Evolutionary conservation across 192 early-diverging fungal genomes (phyloP), one percentile per base, ranked within the genome.

Genomic region (Podila epigama): DNA sequence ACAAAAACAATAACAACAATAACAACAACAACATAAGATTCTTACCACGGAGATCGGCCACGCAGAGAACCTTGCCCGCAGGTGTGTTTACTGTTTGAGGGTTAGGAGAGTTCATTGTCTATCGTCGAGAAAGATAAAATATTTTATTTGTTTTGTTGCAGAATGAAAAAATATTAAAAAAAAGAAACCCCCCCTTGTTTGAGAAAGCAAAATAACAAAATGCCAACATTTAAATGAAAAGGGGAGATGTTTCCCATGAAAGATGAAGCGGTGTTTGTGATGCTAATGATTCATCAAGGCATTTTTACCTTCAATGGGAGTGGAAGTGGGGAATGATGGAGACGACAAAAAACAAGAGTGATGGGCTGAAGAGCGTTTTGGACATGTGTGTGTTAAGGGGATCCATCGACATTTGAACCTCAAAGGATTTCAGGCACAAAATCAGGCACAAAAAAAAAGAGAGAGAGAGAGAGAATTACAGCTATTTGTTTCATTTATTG

Each of bases 21-120:
- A 39, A 2, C 3, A 34, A 9, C 13, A 41, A 7, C 16, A 18
- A 35, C 34, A 25, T 15, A 10, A 1, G 7, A n/a, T 18, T 53
- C 12, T 53, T 79, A 79, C 84, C 84, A 75, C 84, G 68, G 33
- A 85, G 75, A 51, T 85, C 84, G 29, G 84, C 84, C 5, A 85
- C 84, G 42, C 84, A 85, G 32, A 85, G 67, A 37, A 85, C 82
- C 66, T 73, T 85, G 34, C 82, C 84, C 29, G 69, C 75, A 7
- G 82, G 81, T 3, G 79, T 79, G 31, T 63, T 79, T 36, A 83
- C 68, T 29, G 70, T 48, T 50, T 68, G 66, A 35, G 54, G 60
- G 44, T 42, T 77, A 44, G 73, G 73, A 40, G 73, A 68, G 56
- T 44, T 77, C 73, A 77, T 77, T 28, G 22, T 29, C 25, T 54